Conservation (phyloP, 192 early-diverging fungal species). For the Glomus cerebriforme region DNA sequence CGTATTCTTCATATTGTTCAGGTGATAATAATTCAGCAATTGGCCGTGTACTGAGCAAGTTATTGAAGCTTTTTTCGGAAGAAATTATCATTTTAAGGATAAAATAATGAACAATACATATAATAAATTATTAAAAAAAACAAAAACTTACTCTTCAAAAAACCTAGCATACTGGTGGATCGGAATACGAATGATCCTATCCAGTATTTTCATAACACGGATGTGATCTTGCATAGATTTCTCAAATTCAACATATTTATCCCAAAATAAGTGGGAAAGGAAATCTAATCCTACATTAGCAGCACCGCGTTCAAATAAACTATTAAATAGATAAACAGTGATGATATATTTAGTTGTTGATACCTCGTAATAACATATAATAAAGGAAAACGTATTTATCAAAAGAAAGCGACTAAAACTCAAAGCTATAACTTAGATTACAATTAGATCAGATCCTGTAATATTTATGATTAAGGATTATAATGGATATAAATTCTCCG, state of each 20-base stretch:
- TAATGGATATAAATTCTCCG: conserved; percentile 9
- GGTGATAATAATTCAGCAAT: conserved; percentile 53
- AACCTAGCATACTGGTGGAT: conserved; percentile 73
- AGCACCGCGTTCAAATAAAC: conserved; percentile 70
- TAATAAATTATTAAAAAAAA: background rate
- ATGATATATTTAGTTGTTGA: conserved; percentile 9
- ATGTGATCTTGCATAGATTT: conserved; percentile 45
- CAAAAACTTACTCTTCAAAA: conserved; percentile 62
- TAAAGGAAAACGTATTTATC: background rate
- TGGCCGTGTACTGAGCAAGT: conserved; percentile 54
- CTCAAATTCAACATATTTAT: conserved; percentile 59
- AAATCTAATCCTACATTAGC: conserved; percentile 66
- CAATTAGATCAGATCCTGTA: conserved; percentile 12
- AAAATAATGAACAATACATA: background rate
- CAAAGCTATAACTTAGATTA: conserved; percentile 37
- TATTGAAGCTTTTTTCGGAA: conserved; percentile 54
- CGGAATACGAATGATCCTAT: conserved; percentile 68
- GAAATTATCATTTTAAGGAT: background rate
- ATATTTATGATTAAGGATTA: background rate
- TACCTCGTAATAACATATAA: background rate
- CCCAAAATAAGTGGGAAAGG: conserved; percentile 66
- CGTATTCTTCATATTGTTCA: conserved; percentile 49
- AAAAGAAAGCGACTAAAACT: conserved; percentile 28
- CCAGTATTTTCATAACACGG: conserved; percentile 55
- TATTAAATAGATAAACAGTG: conserved; percentile 35